Base-by-base conservation (phyloP, 2,329 filamentous ascomycete genomes). In the Verticillium tricorpus region DNA sequence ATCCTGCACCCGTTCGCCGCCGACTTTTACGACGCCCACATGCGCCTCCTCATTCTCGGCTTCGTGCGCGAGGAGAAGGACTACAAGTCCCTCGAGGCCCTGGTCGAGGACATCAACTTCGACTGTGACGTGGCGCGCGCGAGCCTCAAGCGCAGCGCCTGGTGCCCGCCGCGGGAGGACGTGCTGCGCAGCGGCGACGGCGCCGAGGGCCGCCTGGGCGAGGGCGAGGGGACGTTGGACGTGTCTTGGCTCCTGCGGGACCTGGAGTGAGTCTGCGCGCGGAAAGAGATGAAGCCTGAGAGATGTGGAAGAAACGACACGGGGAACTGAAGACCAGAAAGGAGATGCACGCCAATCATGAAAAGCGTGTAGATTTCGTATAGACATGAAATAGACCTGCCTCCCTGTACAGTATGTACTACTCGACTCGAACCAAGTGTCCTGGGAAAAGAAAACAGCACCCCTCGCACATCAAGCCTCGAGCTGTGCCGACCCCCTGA, bases 31-130 rank as follows among this genome's bases (percentile, higher is more conserved):
- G 91, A 85, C 65, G 85, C 84, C 5, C 85, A 87, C 67, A 89
- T 98, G 81, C 88, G 92, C 52, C 79, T 98, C 17, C 75, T 93
- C 28, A 87, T 99, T 58, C 75, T 94, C 64, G 95, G 93, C 34
- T 98, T 92, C 75, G 93, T 99, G 65, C 85, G 95, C 60, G 89
- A 92, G 9, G 95, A 98, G 77, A 88, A 85, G 72, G 92, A 98
- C 78, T 99, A 99, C 77, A 86, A 88, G 63, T 89, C 85, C 65
- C 82, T 92, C 68, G 93, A 97, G 65, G 90, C 89, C 37, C 80
- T 98, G 72, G 86, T 98, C 55, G 85, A 89, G 69, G 95, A 99
- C 78, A 99, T 99, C 72, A 85, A 85, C 71, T 85, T 89, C 67
- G 95, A 98, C 79, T 96, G 95, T 70, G 85, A 91, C 69, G 93